phyloP scores from a whole-genome alignment of 2,329 filamentous ascomycete genomes.

The Exophiala calicioides region DNA sequence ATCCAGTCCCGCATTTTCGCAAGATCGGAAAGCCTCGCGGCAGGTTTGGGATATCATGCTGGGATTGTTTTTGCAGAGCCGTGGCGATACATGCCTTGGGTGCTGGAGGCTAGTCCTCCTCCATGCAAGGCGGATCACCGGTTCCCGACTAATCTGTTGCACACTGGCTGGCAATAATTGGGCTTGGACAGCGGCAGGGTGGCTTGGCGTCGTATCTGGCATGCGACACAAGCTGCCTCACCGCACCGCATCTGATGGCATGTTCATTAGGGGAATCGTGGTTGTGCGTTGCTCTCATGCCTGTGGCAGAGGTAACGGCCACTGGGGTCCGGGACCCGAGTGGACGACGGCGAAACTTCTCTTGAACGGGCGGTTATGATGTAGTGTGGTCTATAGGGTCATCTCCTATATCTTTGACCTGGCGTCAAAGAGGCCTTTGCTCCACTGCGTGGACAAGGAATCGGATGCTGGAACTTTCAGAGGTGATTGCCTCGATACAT shows the following conservation, averaged over 20 bases:
- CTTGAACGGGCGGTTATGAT: slow-evolving; percentile 6
- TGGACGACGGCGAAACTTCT: slow-evolving; percentile 8
- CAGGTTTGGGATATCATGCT: slow-evolving; percentile 44
- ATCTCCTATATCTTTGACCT: slow-evolving; percentile 57
- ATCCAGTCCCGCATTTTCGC: slow-evolving; percentile 45
- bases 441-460: slow-evolving; percentile 45
- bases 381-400: slow-evolving; percentile 47
- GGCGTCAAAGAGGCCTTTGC: slow-evolving; percentile 42
- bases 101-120: slow-evolving; percentile 28
- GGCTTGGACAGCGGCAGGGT: slow-evolving; percentile 32
- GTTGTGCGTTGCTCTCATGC: slow-evolving; percentile 24
- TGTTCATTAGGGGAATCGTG: slow-evolving; percentile 6
- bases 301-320: slow-evolving; percentile 37
- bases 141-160: slow-evolving; percentile 16
- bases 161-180: slow-evolving; percentile 39
- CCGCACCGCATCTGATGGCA: slow-evolving; percentile 20
- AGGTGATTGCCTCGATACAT: slow-evolving; percentile 37
- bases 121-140: slow-evolving; percentile 6
- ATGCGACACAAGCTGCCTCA: slow-evolving; percentile 36
- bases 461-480: slow-evolving; percentile 51
- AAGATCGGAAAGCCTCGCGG: slow-evolving; percentile 53
- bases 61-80: slow-evolving; percentile 37
- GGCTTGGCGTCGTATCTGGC: slow-evolving; percentile 37
- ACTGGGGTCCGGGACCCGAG: slow-evolving; percentile 39
- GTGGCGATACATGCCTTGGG: slow-evolving; percentile 23